Evolutionary conservation across 306 rosid genomes (phyloP), one percentile per base, ranked within the genome.

Genomic region (Citrullus colocynthis): DNA sequence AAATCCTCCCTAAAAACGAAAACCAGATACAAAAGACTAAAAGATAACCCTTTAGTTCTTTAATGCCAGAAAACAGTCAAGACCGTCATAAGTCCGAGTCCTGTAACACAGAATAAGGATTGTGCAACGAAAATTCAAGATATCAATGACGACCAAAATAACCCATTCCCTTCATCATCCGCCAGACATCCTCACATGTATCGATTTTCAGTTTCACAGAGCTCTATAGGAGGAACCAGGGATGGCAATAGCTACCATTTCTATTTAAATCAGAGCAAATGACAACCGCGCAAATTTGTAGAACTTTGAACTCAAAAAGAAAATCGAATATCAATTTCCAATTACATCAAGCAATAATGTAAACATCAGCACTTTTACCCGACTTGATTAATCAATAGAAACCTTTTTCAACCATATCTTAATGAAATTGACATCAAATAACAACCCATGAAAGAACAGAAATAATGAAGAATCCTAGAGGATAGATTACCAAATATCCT

Each of bases 401-500:
- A 74, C n/a, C 63, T 4, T 16, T 74, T 51, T 9, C 63, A 74
- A 52, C 48, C 45, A 52, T 6, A 17, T 28, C 45, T 32, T 11
- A 52, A 20, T 14, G 44, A 30, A 57, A 76, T 57, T 36, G 65
- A 54, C 32, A 55, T 36, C 65, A 30, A 16, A 32, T 4, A 39
- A 76, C 30, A 36, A 54, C 13, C 54, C 4, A 15, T 0, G 30
- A 10, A 6, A 21, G 55, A 30, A 77, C 17, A 58, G n/a, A 21
- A 65, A 52, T 8, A 21, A 48, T 4, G 2, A 75, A 72, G 28
- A 11, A 20, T 20, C 9, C 8, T 73, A 30, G 16, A 51, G 16
- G 76, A 7, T 7, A 74, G 73, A 51, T 74, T 88, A 93, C 99
- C 99, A 96, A 69, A 96, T 84, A 78, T 96, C 99, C 87, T 96